Conservation (phyloP, 108 stramenopile species). For the Mayamaea pseudoterrestris region DNA sequence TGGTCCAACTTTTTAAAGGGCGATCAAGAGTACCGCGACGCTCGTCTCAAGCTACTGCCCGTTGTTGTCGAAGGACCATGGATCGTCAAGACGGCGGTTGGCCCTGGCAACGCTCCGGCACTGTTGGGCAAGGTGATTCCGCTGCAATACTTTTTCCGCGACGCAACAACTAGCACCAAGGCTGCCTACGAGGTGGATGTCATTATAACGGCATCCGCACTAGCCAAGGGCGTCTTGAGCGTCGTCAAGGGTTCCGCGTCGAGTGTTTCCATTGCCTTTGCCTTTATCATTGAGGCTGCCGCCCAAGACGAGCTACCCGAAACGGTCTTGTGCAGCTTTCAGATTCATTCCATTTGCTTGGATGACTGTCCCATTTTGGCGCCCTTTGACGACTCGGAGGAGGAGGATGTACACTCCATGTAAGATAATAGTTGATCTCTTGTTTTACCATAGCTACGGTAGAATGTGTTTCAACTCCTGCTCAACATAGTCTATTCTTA, state of each 20-base stretch:
- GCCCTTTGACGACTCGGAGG: slow-evolving; percentile 21
- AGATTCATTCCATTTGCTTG: slow-evolving; percentile 62
- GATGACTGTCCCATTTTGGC: slow-evolving; percentile 75
- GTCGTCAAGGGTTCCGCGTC: slow-evolving; percentile 82
- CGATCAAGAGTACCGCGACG: slow-evolving; percentile 79
- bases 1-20: slow-evolving; percentile 71
- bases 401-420: not conserved
- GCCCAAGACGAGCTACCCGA: slow-evolving; percentile 73
- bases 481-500: too few relatives aligned
- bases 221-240: slow-evolving; percentile 82
- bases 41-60: slow-evolving; percentile 74
- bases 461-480: too few relatives aligned
- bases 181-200: slow-evolving; percentile 81
- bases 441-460: too few relatives aligned
- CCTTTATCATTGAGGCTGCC: slow-evolving; percentile 81
- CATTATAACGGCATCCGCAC: slow-evolving; percentile 63
- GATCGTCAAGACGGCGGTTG: slow-evolving; percentile 83
- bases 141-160: slow-evolving; percentile 69
- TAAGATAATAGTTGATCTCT: too few relatives aligned
- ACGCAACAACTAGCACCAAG: slow-evolving; percentile 28
- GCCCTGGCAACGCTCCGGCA: slow-evolving; percentile 78
- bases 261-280: slow-evolving; percentile 69
- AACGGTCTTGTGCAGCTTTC: slow-evolving; percentile 65
- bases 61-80: slow-evolving; percentile 85
- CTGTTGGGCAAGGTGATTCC: slow-evolving; percentile 79